Base-by-base conservation (phyloP, 73 alveolate genomes). In the Effrenium voratum region DNA sequence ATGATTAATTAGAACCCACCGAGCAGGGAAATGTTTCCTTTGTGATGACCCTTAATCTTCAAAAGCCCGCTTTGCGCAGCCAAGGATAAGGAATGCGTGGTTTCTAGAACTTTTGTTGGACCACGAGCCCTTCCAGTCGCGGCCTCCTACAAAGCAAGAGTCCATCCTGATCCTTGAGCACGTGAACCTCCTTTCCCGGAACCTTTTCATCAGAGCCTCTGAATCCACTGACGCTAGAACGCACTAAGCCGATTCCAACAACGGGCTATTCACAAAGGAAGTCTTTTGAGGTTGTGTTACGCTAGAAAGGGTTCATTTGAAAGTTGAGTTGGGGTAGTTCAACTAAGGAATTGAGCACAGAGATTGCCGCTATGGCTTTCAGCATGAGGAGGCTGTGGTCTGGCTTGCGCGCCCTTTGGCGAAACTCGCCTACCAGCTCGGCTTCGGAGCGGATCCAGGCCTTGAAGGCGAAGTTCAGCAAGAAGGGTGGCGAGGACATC, bases 341-440 rank as follows among this genome's bases (percentile, higher is more conserved):
- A 2, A 3, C 44, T 46, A 3, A 68, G 81, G 94, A 68, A 30
- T 0, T 45, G 60, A 87, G 44, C 40, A 19, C 87, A 19, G 97
- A 90, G 43, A 45, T 46, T 24, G 86, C 47, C 1, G 46, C 87
- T 6, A 1, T 49, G 50, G 5, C 24, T 5, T 82, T 46, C 57
- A 46, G 24, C 6, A 16, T n/a, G 6, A 50, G 87, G 6, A 68
- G 68, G 55, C 66, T 90, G 12, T 68, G 97, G 97, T 5, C 44
- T 4, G 73, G 86, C 5, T 10, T 90, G 1, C 40, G 96, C 32
- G n/a, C 82, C 38, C 0, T 90, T 38, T 90, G 96, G 96, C n/a
- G 72, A 0, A 90, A 90, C 87, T 41, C 73, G 43, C 73, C 55
- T 5, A 26, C 24, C 0, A 16, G 85, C 0, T 43, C 72, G n/a